Evolutionary conservation across 2,329 filamentous ascomycete species (phyloP), one percentile per base, ranked within the genome.

Genomic region (Thielaviopsis populi): DNA sequence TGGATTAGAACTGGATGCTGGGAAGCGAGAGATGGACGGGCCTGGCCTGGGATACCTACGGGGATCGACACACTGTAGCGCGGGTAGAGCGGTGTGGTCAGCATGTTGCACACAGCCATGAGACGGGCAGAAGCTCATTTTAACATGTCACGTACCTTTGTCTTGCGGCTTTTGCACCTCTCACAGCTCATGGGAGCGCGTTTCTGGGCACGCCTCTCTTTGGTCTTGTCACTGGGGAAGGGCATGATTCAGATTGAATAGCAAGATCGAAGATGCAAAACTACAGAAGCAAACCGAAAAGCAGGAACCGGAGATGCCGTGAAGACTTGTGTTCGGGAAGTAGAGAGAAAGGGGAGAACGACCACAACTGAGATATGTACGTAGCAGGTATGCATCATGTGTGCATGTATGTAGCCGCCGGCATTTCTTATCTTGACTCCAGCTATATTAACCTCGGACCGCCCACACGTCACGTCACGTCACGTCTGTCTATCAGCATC

Each of bases 151-250:
- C 24, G 58, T 50, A 69, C 69, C 67, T 71, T 71, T 6, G 70
- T 71, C 66, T 71, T 71, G 11, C 70, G 65, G 48, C 65, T 69
- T 62, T 71, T 71, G 68, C 70, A 71, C 17, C 70, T 67, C 42
- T 71, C 70, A 63, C 70, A 71, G 67, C 69, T 70, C 70, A 71
- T 71, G 15, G 69, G 69, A 1, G 70, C 69, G 1, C 70, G 68
- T 4, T 69, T 67, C 54, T 69, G 70, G 6, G 56, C 62, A 4
- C 63, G 63, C 41, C 63, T 59, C 22, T 67, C 64, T 41, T 22
- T 48, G 5, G 30, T 13, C 37, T 56, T 46, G 41, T 60, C 43
- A 53, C 53, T 50, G 7, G 40, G 43, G n/a, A 43, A 40, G 5
- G 62, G 17, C 62, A 64, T 64, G 8, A 27, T 64, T 13, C 24